phyloP scores from a whole-genome alignment of 2,329 filamentous ascomycete species.

The Hortaea werneckii region DNA sequence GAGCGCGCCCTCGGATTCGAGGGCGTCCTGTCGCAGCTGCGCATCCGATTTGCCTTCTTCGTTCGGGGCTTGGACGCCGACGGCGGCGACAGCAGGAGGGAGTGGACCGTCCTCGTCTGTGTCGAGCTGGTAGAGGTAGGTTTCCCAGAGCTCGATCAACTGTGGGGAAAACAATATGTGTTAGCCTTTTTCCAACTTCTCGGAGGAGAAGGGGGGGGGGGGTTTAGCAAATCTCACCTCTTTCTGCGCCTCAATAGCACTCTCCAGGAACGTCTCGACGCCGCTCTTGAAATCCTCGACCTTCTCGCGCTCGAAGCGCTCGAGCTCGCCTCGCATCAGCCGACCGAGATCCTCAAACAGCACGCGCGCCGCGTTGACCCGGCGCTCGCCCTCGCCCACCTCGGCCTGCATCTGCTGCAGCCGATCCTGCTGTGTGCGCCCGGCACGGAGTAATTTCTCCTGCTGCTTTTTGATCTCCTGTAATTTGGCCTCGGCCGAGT shows the following conservation, averaged over 20 bases:
- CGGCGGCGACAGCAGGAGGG: slow-evolving; percentile 21
- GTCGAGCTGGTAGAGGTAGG: slow-evolving; percentile 91
- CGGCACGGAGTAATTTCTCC: slow-evolving; percentile 90
- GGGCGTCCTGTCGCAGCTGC: not conserved
- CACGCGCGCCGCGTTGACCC: slow-evolving; percentile 78
- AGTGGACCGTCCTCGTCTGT: slow-evolving; percentile 67
- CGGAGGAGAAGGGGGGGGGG: too few species aligned
- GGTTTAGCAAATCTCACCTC: too few species aligned
- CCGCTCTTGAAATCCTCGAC: slow-evolving; percentile 98
- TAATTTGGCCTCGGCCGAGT: slow-evolving; percentile 77
- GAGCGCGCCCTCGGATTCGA: too few species aligned
- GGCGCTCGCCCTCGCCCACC: slow-evolving; percentile 87
- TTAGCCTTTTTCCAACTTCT: too few species aligned
- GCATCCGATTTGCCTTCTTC: too few species aligned
- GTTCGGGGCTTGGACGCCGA: slow-evolving; percentile 7
- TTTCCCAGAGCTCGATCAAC: slow-evolving; percentile 91
- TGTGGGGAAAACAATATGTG: slow-evolving; percentile 25
- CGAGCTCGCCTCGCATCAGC: slow-evolving; percentile 80
- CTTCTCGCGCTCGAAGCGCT: slow-evolving; percentile 92
- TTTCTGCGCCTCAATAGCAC: slow-evolving; percentile 95
- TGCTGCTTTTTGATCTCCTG: slow-evolving; percentile 81
- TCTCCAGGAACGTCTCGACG: slow-evolving; percentile 94
- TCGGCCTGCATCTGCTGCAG: slow-evolving; percentile 87
- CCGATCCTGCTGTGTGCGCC: slow-evolving; percentile 90
- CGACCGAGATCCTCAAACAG: slow-evolving; percentile 97